These are phyloP conservation scores for Intubia oerlemansii DNA, from an alignment of 2,329 filamentous ascomycete species.

Conservation along the genomic window DNA sequence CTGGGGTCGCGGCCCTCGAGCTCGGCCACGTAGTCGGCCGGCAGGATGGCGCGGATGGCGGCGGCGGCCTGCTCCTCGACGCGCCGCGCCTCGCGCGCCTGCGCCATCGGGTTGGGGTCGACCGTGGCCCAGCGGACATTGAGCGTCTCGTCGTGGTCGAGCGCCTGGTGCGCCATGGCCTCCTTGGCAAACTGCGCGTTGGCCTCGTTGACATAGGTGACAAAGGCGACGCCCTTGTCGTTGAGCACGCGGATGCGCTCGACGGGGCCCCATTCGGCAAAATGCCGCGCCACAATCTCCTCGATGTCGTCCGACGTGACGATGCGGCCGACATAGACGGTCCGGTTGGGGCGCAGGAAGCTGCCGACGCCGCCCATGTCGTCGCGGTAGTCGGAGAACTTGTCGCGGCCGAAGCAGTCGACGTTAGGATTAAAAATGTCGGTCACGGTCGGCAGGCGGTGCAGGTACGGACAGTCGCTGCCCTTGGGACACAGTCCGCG, in stretches of 20 bases:
- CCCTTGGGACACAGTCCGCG: constrained; percentile 58
- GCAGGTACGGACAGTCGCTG: constrained; percentile 83
- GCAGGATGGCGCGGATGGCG: constrained; percentile 70
- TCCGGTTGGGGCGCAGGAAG: constrained; percentile 86
- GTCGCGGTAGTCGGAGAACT: constrained; percentile 79
- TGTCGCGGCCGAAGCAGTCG: constrained; percentile 88
- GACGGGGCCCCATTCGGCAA: constrained; percentile 88
- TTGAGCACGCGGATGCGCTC: constrained; percentile 80
- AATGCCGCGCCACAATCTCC: constrained; percentile 84
- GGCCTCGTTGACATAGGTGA: constrained; percentile 81
- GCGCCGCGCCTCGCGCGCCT: constrained; percentile 69
- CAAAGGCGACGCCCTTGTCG: constrained; percentile 73
- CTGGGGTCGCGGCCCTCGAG: constrained; percentile 81
- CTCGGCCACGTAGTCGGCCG: constrained; percentile 78
- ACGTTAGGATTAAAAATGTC: constrained; percentile 88
- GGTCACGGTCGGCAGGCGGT: constrained; percentile 66
- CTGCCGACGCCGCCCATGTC: constrained; percentile 95
- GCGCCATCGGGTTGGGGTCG: constrained; percentile 86
- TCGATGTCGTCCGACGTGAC: constrained; percentile 95
- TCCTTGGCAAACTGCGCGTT: constrained; percentile 85
- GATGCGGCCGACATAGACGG: constrained; percentile 81
- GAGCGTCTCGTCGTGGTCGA: constrained; percentile 80
- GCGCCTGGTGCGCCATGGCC: constrained; percentile 82
- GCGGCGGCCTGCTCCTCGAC: constrained; percentile 95
- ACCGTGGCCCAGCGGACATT: constrained; percentile 96